Evolutionary conservation across 2,329 filamentous ascomycete species (phyloP).

Genomic region (Colletotrichum sublineola): DNA sequence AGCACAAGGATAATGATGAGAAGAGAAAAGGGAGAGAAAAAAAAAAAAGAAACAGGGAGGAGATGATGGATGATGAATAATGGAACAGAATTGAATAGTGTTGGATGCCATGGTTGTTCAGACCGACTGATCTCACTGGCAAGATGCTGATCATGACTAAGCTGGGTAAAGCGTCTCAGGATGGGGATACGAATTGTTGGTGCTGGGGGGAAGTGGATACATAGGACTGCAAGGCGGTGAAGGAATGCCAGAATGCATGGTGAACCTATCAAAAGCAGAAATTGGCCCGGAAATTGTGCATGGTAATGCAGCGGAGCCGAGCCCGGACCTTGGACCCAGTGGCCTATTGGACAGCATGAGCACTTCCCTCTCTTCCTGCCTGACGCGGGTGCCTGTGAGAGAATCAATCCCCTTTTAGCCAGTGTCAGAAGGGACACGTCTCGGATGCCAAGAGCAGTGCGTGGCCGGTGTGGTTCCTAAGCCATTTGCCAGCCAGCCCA

Average conservation of each 20-base stretch:
- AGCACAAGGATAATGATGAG: too few species aligned
- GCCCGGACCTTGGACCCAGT: slow-evolving; percentile 14
- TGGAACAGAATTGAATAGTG: background rate
- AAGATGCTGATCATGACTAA: background rate
- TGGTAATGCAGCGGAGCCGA: slow-evolving; percentile 32
- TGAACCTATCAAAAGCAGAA: slow-evolving; percentile 1
- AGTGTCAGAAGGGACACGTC: background rate
- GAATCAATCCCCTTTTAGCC: background rate
- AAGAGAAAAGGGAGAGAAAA: background rate
- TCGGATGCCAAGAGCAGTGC: background rate
- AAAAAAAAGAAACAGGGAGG: background rate
- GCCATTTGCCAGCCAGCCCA: background rate
- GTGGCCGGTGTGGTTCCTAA: background rate
- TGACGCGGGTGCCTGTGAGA: background rate
- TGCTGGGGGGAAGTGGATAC: background rate
- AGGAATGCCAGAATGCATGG: background rate
- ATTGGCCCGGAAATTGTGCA: slow-evolving; percentile 29
- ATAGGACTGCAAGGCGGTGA: slow-evolving; percentile 9
- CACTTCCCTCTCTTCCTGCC: background rate
- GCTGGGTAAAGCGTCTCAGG: background rate
- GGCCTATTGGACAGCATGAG: slow-evolving; percentile 12
- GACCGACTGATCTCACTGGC: background rate
- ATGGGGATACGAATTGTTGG: background rate
- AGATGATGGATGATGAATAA: background rate
- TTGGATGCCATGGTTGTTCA: background rate